phyloP scores from a whole-genome alignment of 1,139 yeast species.

The Debaryomyces nepalensis region DNA sequence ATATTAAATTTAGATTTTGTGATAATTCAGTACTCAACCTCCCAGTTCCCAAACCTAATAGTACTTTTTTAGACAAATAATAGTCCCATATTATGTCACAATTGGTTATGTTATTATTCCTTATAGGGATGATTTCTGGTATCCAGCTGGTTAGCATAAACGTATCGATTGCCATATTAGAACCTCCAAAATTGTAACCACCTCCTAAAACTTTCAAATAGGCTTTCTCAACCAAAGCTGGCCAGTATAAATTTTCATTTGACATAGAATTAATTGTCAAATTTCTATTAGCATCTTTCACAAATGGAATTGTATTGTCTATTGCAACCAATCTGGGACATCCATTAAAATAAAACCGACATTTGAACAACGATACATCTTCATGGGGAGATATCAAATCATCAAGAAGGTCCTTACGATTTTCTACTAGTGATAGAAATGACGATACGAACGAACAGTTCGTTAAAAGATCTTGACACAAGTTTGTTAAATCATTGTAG shows the following conservation, averaged over 20 bases:
- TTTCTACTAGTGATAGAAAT: conserved; percentile 47
- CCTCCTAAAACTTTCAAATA: conserved; percentile 63
- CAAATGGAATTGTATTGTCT: conserved; percentile 49
- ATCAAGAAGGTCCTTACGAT: conserved; percentile 20
- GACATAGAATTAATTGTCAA: conserved; percentile 46
- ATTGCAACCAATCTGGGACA: conserved; percentile 52
- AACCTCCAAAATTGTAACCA: conserved; percentile 71
- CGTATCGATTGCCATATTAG: conserved; percentile 80
- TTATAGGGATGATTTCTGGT: conserved; percentile 61
- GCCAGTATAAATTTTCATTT: conserved; percentile 56
- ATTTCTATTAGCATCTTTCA: conserved; percentile 24
- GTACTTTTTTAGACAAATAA: conserved; percentile 39
- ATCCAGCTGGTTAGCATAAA: conserved; percentile 71
- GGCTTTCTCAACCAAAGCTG: conserved; percentile 78
- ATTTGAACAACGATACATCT: conserved; percentile 38
- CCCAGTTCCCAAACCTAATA: conserved; percentile 76
- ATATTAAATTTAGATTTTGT: conserved; percentile 43
- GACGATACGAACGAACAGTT: conserved; percentile 82
- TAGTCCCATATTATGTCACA: conserved; percentile 39
- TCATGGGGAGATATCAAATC: conserved; percentile 33
- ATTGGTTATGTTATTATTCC: conserved; percentile 29
- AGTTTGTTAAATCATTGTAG: conserved; percentile 24
- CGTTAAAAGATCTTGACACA: conserved; percentile 61
- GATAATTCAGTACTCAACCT: conserved; percentile 44
- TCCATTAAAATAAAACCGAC: conserved; percentile 60